Evolutionary conservation across 1,139 yeast species (phyloP).

Genomic region (Blastobotrys ciferrii): DNA sequence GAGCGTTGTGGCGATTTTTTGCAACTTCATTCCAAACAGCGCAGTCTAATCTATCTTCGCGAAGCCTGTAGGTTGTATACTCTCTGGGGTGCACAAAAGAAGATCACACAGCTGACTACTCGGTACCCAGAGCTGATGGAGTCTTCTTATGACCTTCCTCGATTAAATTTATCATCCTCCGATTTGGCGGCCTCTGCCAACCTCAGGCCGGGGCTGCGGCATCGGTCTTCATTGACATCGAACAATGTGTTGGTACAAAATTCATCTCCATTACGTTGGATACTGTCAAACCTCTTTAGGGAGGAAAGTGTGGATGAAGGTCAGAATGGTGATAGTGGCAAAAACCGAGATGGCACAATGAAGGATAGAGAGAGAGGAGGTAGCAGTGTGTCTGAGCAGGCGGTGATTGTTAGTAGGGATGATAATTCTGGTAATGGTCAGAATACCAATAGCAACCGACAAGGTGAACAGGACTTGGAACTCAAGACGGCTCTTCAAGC

Average conservation of each 20-base stretch:
- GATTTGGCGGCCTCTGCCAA: slow-evolving; percentile 13
- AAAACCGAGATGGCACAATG: too few species aligned
- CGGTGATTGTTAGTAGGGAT: too few species aligned
- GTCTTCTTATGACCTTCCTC: slow-evolving; percentile 23
- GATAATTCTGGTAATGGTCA: too few species aligned
- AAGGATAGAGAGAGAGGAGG: neutral
- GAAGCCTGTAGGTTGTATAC: slow-evolving; percentile 35
- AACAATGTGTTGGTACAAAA: slow-evolving; percentile 24
- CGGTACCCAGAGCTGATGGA: slow-evolving; percentile 28
- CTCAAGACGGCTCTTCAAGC: slow-evolving; percentile 39
- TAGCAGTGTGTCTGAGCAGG: neutral
- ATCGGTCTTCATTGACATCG: slow-evolving; percentile 19
- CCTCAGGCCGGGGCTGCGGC: slow-evolving; percentile 20
- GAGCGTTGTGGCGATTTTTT: slow-evolving; percentile 51
- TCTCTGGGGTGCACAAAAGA: slow-evolving; percentile 37
- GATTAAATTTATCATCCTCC: slow-evolving; percentile 22
- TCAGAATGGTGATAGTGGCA: slow-evolving; percentile 9
- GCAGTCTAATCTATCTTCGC: slow-evolving; percentile 30
- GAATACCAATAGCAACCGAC: too few species aligned
- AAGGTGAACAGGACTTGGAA: slow-evolving; percentile 24
- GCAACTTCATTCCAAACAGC: slow-evolving; percentile 33
- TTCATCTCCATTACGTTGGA: slow-evolving; percentile 33
- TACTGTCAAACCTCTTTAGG: slow-evolving; percentile 30
- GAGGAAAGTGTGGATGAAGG: slow-evolving; percentile 21
- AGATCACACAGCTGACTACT: slow-evolving; percentile 27